Conservation (phyloP, 345 rosid species). For the Syzygium aqueum region DNA sequence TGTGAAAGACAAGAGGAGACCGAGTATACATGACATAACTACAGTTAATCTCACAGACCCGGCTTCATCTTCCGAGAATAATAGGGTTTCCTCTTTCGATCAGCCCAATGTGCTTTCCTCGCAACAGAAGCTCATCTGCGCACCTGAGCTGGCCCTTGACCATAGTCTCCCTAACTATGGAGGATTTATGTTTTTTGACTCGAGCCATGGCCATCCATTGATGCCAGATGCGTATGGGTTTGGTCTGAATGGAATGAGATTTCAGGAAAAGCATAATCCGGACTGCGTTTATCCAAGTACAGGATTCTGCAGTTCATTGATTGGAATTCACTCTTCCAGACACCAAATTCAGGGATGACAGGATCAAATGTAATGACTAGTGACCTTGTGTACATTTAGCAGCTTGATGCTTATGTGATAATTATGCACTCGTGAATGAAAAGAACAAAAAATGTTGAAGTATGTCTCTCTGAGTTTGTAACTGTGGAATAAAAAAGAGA, state of each 20-base stretch:
- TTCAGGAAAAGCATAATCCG: constrained; percentile 14
- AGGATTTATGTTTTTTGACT: constrained; percentile 11
- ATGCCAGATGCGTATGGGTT: constrained; percentile 15
- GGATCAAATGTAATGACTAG: neutral
- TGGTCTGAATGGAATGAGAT: constrained; percentile 18
- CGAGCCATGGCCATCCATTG: constrained; percentile 14
- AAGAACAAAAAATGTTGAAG: neutral
- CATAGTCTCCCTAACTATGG: constrained; percentile 16
- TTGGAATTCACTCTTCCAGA: constrained; percentile 12
- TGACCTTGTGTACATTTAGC: neutral
- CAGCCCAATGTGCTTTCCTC: constrained; percentile 3
- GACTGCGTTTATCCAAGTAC: neutral
- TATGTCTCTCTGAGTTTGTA: neutral
- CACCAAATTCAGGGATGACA: constrained; percentile 12
- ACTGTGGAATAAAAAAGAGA: neutral
- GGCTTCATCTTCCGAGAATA: neutral
- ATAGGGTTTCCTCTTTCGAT: neutral
- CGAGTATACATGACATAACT: constrained; percentile 93
- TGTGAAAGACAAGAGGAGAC: constrained; percentile 78
- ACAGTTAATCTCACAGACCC: constrained; percentile 40
- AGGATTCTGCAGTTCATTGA: constrained; percentile 17
- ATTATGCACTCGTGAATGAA: neutral
- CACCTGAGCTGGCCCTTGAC: constrained; percentile 14
- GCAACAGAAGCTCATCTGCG: constrained; percentile 5
- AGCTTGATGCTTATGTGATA: neutral